phyloP scores from a whole-genome alignment of 2,329 filamentous ascomycete genomes.

The Alternaria infectoria region DNA sequence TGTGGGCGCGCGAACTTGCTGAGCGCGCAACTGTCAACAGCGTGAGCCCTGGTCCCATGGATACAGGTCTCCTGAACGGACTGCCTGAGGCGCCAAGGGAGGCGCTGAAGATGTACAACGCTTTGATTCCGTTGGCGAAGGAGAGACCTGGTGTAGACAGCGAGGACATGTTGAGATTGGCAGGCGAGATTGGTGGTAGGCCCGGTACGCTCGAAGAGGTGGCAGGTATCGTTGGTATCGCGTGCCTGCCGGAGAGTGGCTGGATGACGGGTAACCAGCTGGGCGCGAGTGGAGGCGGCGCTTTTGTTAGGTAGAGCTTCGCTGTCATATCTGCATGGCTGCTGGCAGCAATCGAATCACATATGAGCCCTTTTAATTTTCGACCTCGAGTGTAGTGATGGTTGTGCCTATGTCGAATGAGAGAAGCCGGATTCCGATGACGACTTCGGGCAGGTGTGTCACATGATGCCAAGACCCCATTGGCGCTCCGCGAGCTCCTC shows the following conservation, averaged over 20 bases:
- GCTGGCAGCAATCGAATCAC: neutral
- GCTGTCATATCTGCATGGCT: neutral
- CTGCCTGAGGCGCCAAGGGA: conserved; percentile 3
- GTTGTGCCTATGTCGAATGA: neutral
- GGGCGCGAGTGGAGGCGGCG: conserved; percentile 9
- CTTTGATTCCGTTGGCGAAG: conserved; percentile 4
- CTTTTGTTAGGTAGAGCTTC: conserved; percentile 1
- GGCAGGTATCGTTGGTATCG: conserved; percentile 9
- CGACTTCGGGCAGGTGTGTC: neutral
- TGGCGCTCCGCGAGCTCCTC: neutral
- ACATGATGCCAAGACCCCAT: neutral
- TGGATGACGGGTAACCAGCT: conserved; percentile 15
- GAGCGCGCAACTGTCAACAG: conserved; percentile 11
- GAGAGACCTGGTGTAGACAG: conserved; percentile 8
- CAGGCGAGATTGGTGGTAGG: conserved; percentile 8
- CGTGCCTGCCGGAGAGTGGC: conserved; percentile 11
- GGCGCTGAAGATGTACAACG: conserved; percentile 9
- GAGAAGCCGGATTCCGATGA: neutral
- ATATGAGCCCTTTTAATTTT: too few species aligned
- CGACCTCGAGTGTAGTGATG: neutral
- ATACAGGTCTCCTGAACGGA: conserved; percentile 8
- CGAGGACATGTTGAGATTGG: conserved; percentile 3
- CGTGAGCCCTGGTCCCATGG: conserved; percentile 9
- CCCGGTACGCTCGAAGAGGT: conserved; percentile 12
- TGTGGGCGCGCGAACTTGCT: conserved; percentile 9